Base-by-base conservation (phyloP, 306 rosid species). In the Casuarina glauca region DNA sequence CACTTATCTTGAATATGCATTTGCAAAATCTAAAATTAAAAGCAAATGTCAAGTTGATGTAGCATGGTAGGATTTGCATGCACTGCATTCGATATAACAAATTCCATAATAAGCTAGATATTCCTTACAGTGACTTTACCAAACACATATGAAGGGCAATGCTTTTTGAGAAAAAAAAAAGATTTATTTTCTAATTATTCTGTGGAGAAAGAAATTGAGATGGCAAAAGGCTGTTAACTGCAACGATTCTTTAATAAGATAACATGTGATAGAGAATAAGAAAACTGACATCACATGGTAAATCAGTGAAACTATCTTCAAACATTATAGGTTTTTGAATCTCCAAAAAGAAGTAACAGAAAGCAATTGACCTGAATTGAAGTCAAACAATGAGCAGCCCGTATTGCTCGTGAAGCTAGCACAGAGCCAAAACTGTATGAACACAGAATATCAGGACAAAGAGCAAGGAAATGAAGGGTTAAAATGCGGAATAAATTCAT, bases 311-410 rank as follows among this genome's bases (percentile, higher is more conserved):
- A 61, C 68, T 12, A 12, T 12, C 19, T 57, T 26, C 68, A 61
- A 35, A 19, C n/a, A 61, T 61, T 32, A 35, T 35, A 61, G 68
- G 6, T 61, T 35, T 16, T 61, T 36, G 42, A 61, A 35, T 61
- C 42, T 35, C 42, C 42, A 10, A 61, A 61, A 11, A 61, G 32
- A n/a, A 7, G 61, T 19, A 63, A 9, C 51, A 46, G 73, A 63
- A 78, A 79, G 77, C 17, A 79, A 84, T 87, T 73, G 78, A 96
- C 98, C 93, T 96, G 98, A 60, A 96, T 93, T 81, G 99, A 96
- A 48, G 99, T 96, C 78, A 96, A 82, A 84, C 99, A 96, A 80
- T 96, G 99, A 48, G 99, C 99, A 54, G 99, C 98, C 83, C 97
- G 86, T 76, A 96, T 90, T 80, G 98, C 98, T 69, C 94, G 85